phyloP scores from a whole-genome alignment of 2,329 filamentous ascomycete genomes.

The Exophiala calicioides region DNA sequence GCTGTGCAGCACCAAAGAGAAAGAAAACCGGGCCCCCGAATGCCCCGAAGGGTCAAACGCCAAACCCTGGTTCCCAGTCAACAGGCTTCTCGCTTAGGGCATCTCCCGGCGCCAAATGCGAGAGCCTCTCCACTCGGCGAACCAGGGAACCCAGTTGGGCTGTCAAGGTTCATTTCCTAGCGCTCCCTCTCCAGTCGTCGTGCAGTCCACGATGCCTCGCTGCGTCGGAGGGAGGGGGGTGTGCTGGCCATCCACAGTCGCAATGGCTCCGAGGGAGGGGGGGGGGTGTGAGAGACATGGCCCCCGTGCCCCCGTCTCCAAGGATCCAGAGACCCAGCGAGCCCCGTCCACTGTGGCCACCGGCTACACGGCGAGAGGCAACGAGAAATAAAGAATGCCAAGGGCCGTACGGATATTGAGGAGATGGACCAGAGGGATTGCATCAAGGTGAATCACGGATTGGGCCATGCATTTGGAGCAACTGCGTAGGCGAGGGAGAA shows the following conservation, averaged over 20 bases:
- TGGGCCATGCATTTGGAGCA: too few relatives aligned
- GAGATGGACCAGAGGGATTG: too few relatives aligned
- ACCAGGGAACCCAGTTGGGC: neutral
- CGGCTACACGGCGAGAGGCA: too few relatives aligned
- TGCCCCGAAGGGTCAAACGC: constrained; percentile 7
- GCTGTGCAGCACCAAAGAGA: too few relatives aligned
- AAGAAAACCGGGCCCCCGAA: neutral
- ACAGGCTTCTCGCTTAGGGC: constrained; percentile 31
- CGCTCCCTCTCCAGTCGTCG: constrained; percentile 16
- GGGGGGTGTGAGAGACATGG: too few relatives aligned
- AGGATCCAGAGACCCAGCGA: too few relatives aligned
- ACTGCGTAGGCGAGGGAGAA: too few relatives aligned
- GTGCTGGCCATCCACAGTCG: constrained; percentile 23
- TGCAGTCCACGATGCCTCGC: constrained; percentile 7
- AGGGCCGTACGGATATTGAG: too few relatives aligned
- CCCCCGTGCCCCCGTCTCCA: too few relatives aligned
- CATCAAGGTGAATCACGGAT: too few relatives aligned
- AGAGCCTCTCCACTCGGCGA: constrained; percentile 7
- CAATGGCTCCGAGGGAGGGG: constrained; percentile 4
- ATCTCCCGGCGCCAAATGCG: constrained; percentile 31
- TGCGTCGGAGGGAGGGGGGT: constrained; percentile 18
- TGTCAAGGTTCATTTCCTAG: constrained; percentile 17
- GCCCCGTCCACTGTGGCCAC: too few relatives aligned
- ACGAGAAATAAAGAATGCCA: too few relatives aligned
- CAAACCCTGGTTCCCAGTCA: constrained; percentile 21